Conservation (phyloP, 495 filamentous ascomycete species). For the Neurospora sp. region DNA sequence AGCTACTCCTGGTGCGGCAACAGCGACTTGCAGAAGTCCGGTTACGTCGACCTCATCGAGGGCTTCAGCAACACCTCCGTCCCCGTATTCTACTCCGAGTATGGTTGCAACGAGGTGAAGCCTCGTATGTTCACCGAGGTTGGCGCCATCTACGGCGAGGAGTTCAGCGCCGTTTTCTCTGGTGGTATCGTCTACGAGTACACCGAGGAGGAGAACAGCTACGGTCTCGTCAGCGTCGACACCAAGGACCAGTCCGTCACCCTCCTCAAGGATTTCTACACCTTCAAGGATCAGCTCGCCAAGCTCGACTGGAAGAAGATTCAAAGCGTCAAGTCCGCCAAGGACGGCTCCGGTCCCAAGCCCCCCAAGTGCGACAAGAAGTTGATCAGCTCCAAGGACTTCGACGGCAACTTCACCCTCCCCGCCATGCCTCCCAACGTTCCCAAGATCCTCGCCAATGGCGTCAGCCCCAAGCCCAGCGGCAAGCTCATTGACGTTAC, state of each 20-base stretch:
- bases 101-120: conserved; percentile 75
- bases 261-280: conserved; percentile 63
- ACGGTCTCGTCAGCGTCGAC: conserved; percentile 65
- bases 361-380: conserved; percentile 49
- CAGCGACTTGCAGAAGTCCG: conserved; percentile 56
- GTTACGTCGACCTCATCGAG: conserved; percentile 61
- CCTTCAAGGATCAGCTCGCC: conserved; percentile 61
- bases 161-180: conserved; percentile 72
- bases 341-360: conserved; percentile 34
- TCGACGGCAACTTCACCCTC: conserved; percentile 68
- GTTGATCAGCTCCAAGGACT: conserved; percentile 52
- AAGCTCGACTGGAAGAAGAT: conserved; percentile 61
- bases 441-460: conserved; percentile 44
- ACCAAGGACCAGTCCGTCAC: conserved; percentile 48
- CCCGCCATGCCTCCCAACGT: conserved; percentile 41
- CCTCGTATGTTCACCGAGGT: conserved; percentile 84
- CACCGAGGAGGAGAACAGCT: conserved; percentile 62
- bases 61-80: conserved; percentile 64
- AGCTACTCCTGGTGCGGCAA: conserved; percentile 91
- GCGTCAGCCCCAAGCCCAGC: conserved; percentile 30
- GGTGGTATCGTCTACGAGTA: conserved; percentile 89
- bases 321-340: conserved; percentile 43
- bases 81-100: conserved; percentile 95
- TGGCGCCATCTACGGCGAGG: conserved; percentile 59
- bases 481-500: conserved; percentile 33